Conservation (phyloP, 345 rosid species). For the Gossypium rotundifolium region DNA sequence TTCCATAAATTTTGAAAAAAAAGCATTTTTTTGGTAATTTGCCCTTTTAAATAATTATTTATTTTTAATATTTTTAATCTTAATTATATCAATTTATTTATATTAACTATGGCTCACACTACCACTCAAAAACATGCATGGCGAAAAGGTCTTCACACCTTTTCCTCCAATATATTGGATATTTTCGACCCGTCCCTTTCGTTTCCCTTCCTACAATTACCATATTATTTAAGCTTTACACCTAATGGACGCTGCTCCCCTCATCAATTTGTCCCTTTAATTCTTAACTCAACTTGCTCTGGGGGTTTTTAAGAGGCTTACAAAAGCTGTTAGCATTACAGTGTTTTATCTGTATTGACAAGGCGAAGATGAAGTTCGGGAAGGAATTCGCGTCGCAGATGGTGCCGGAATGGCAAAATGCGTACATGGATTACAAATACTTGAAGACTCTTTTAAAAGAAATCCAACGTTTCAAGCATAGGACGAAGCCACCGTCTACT, state of each 20-base stretch:
- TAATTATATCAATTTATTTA: no score
- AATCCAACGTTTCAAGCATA: constrained; percentile 33
- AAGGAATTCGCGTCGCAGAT: constrained; percentile 58
- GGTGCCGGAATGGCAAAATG: constrained; percentile 79
- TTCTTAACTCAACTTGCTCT: not conserved
- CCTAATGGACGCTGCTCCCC: not conserved
- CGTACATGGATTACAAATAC: constrained; percentile 51
- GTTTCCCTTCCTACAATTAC: not conserved
- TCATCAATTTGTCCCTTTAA: not conserved
- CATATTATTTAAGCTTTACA: not conserved
- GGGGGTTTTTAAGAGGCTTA: not conserved
- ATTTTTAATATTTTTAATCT: no score
- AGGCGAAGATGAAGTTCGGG: constrained; percentile 54
- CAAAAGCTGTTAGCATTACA: no score
- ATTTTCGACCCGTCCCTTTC: not conserved
- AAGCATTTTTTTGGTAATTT: no score
- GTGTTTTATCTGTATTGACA: no score
- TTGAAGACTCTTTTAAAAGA: constrained; percentile 54
- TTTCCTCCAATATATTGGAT: not conserved
- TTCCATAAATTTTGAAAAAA: no score
- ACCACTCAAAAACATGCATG: not conserved
- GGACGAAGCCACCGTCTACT: constrained; percentile 20
- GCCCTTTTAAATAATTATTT: no score
- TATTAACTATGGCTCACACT: not conserved
- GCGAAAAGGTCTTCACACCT: not conserved